Evolutionary conservation across 768 basidiomycete species (phyloP), one percentile per base, ranked within the genome.

Genomic region (Tylopilus sp.): DNA sequence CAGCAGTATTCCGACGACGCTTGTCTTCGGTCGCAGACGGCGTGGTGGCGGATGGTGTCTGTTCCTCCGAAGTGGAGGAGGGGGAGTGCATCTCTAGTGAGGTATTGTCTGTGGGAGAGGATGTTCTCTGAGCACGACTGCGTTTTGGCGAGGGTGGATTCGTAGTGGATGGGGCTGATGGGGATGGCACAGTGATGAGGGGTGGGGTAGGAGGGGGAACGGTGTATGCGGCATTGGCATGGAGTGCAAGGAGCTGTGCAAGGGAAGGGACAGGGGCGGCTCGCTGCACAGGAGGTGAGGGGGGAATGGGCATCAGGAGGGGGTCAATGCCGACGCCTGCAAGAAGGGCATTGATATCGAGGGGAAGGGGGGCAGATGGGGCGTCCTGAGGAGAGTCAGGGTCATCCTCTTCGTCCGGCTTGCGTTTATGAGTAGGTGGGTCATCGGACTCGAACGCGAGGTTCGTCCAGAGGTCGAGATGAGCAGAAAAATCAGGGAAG

Each of bases 1-100:
- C 93, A 1, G 91, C 91, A 0, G 93, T 97, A 67, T 97, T 97
- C 41, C 93, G 76, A 51, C 92, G 79, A n/a, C 93, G 85, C 66
- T 95, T 95, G 70, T 95, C 93, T 69, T 95, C 93, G 0, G 85
- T 69, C 6, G 85, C 74, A 7, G 79, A 79, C 3, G 82, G 20
- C 0, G 71, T 47, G 7, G 67, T 67, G 31, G 46, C 20, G 23
- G 44, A 42, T 38, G 48, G 56, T 18, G 66, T 51, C 8, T 58
- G 22, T 41, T 69, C 67, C 22, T 71, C 67, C 6, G 36, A 18
- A 36, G 36, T 18, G 42, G 63, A 60, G 18, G 68, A 65, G 43
- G 65, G 56, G 50, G 63, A 50, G 2, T 55, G 44, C 10, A 61
- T 64, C 7, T 28, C 28, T 28, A 10, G 11, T 0, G 33, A 4